Percentiles rank a stretch among this genome's conserved stretches.
Evolutionary conservation across 495 filamentous ascomycete genomes (phyloP).

Genomic region (Tirmania nivea): DNA sequence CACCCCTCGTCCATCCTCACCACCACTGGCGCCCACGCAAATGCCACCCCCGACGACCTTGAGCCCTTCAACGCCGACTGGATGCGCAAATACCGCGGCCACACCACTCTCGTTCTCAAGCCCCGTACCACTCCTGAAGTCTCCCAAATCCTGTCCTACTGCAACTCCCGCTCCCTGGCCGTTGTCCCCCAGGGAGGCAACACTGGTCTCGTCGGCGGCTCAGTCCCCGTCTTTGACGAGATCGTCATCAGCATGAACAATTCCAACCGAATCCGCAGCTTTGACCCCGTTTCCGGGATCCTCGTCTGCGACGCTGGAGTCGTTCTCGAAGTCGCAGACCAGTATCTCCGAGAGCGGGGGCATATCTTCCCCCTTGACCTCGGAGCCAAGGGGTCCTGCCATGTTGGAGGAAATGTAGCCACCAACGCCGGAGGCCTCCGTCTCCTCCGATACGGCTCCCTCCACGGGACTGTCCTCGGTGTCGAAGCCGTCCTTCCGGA

Average conservation of each 20-base stretch:
- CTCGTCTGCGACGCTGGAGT: constrained; percentile 78
- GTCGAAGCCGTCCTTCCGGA: constrained; percentile 84
- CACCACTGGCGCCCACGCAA: constrained; percentile 55
- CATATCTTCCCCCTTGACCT: constrained; percentile 90
- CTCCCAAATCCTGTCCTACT: constrained; percentile 73
- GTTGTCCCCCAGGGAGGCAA: constrained; percentile 98
- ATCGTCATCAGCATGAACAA: constrained; percentile 75
- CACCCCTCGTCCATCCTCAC: constrained; percentile 42
- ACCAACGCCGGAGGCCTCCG: constrained; percentile 88
- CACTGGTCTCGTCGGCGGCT: constrained; percentile 83
- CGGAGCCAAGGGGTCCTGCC: constrained; percentile 91
- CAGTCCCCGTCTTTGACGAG: constrained; percentile 91
- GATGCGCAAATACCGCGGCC: constrained; percentile 97
- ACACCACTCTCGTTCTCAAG: constrained; percentile 68
- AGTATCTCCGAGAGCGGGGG: constrained; percentile 50
- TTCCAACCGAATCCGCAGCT: constrained; percentile 77
- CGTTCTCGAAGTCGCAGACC: constrained; percentile 72
- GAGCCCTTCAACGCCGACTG: constrained; percentile 91
- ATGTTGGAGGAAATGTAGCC: constrained; percentile 93
- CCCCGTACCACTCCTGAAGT: constrained; percentile 63
- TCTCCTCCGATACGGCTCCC: constrained; percentile 73
- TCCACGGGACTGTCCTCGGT: constrained; percentile 81
- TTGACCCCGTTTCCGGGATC: constrained; percentile 80
- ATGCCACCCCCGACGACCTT: constrained; percentile 48
- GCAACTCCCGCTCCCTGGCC: constrained; percentile 72